A percentile compares a stretch with the other conserved stretches of the same genome.
These are phyloP conservation scores for Bathelium albidoporum DNA, from an alignment of 495 filamentous ascomycete species.

Conservation along the genomic window DNA sequence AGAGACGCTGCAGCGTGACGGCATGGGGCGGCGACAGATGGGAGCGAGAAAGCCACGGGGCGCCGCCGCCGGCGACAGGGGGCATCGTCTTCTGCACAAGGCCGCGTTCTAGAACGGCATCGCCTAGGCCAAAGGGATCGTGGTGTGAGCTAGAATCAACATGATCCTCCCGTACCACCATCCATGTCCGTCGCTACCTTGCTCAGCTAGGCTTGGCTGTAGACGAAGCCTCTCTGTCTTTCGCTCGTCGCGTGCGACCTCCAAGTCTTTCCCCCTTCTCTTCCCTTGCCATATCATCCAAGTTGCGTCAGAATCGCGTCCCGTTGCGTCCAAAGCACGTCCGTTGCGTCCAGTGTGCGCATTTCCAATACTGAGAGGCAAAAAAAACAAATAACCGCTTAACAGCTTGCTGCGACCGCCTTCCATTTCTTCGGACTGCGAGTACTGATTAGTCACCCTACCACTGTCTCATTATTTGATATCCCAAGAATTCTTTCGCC, in stretches of 20 bases:
- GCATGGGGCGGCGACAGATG: background rate
- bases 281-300: background rate
- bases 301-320: background rate
- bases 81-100: background rate
- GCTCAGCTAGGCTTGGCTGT: conserved; percentile 1
- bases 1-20: background rate
- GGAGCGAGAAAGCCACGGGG: background rate
- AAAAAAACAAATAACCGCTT: background rate
- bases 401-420: background rate
- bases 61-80: background rate
- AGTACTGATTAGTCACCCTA: background rate
- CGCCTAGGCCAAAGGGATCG: background rate
- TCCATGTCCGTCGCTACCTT: background rate
- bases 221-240: background rate
- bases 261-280: background rate
- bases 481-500: background rate
- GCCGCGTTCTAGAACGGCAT: conserved; percentile 1
- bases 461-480: background rate
- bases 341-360: background rate
- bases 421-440: background rate
- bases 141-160: background rate
- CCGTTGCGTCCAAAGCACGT: background rate
- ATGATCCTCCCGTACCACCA: background rate
- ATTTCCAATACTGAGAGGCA: background rate
- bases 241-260: background rate